These are phyloP conservation scores for Camellia oleifera DNA, from an alignment of 179 eudicot genomes.

Conservation along the genomic window DNA sequence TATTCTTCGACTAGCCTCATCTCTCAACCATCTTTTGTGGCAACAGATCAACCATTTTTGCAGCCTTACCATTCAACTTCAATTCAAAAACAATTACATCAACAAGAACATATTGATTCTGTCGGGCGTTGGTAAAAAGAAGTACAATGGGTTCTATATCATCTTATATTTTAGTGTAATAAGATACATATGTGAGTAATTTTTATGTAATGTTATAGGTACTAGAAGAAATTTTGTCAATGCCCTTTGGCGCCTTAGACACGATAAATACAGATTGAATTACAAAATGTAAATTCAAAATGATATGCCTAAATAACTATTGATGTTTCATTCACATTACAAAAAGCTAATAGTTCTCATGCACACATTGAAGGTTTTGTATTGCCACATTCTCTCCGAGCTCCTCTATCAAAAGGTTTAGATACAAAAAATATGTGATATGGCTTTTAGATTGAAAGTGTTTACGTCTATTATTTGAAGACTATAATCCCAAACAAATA, in stretches of 20 bases:
- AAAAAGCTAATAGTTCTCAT: background rate
- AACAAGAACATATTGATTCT: constrained; percentile 11
- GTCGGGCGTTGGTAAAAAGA: constrained; percentile 9
- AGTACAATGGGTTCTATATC: background rate
- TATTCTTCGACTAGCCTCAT: constrained; percentile 8
- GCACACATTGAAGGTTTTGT: no score
- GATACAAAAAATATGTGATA: background rate
- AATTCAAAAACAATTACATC: constrained; percentile 12
- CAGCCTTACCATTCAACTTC: constrained; percentile 1
- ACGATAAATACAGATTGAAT: background rate
- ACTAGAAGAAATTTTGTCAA: background rate
- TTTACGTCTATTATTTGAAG: background rate
- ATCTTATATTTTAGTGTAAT: background rate
- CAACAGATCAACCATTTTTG: constrained; percentile 6
- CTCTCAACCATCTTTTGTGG: constrained; percentile 10
- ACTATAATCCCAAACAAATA: no score
- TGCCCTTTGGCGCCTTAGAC: background rate
- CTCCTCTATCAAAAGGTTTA: background rate
- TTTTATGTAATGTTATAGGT: background rate
- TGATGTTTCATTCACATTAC: background rate
- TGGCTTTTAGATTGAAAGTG: background rate
- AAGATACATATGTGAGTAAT: background rate
- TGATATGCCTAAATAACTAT: background rate
- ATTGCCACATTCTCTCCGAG: background rate
- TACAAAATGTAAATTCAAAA: constrained; percentile 1